These are phyloP conservation scores for Pseudozyma hubeiensis DNA, from an alignment of 1,284 basidiomycete genomes.

Conservation along the genomic window DNA sequence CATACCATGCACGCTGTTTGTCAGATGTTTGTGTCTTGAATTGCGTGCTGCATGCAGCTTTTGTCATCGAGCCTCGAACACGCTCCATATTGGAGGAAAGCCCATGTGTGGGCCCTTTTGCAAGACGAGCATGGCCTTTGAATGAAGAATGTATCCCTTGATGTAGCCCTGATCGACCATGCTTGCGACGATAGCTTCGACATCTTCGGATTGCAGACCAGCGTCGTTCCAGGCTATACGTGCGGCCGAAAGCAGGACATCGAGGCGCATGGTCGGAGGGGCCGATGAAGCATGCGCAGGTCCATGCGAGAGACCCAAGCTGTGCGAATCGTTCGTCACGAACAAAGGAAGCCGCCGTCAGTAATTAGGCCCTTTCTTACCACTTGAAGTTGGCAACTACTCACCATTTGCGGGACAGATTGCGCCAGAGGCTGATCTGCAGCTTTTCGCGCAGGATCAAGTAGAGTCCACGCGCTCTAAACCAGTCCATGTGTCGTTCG, in stretches of 20 bases:
- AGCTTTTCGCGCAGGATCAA: conserved; percentile 69
- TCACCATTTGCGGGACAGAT: conserved; percentile 67
- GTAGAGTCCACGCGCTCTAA: conserved; percentile 67
- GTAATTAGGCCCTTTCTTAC: too few species aligned
- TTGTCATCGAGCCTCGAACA: conserved; percentile 36
- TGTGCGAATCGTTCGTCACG: conserved; percentile 1
- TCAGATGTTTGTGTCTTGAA: neutral
- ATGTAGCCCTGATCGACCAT: conserved; percentile 70
- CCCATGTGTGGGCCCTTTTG: conserved; percentile 68
- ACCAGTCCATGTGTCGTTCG: conserved; percentile 65
- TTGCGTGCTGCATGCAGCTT: neutral
- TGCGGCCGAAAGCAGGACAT: conserved; percentile 61
- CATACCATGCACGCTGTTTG: neutral
- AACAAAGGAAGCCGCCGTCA: neutral
- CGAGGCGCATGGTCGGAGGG: conserved; percentile 66
- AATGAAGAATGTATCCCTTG: conserved; percentile 70
- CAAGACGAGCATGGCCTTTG: conserved; percentile 67
- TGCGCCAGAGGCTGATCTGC: conserved; percentile 70
- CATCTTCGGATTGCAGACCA: conserved; percentile 66
- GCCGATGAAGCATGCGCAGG: conserved; percentile 37
- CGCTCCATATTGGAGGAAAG: conserved; percentile 64
- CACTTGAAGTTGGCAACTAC: conserved; percentile 14
- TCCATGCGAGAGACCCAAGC: conserved; percentile 25
- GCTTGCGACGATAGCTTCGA: conserved; percentile 69
- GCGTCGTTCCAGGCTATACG: conserved; percentile 65